Evolutionary conservation across 768 basidiomycete species (phyloP).

Genomic region (Tricholoma matsutake): DNA sequence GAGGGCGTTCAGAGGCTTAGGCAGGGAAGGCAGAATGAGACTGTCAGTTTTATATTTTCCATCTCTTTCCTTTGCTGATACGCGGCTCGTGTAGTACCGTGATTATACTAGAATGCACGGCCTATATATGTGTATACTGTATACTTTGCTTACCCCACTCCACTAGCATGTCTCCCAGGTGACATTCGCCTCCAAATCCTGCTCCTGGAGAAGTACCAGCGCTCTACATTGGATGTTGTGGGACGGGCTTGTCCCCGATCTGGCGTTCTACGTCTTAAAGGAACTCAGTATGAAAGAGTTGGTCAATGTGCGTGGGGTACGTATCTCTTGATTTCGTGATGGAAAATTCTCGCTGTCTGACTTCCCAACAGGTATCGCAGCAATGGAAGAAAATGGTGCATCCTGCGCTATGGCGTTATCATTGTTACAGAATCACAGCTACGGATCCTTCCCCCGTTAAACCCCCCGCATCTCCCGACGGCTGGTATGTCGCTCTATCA

Average conservation of each 20-base stretch:
- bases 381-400: conserved; percentile 48
- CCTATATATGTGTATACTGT: too few relatives aligned
- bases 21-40: conserved; percentile 67
- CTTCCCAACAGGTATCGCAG: conserved; percentile 39
- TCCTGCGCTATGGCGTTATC: conserved; percentile 74
- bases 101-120: conserved; percentile 60
- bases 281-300: conserved; percentile 55
- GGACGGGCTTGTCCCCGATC: conserved; percentile 63
- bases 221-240: conserved; percentile 80
- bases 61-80: conserved; percentile 1
- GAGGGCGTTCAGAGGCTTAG: conserved; percentile 57
- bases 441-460: conserved; percentile 68
- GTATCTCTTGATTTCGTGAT: conserved; percentile 12
- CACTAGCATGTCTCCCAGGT: conserved; percentile 71
- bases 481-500: conserved; percentile 54
- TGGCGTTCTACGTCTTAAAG: conserved; percentile 63
- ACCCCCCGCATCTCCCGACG: conserved; percentile 59
- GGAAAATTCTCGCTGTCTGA: conserved; percentile 33
- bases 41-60: conserved; percentile 46
- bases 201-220: conserved; percentile 79
- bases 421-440: conserved; percentile 69
- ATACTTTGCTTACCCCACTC: too few relatives aligned
- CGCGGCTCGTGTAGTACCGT: conserved; percentile 39
- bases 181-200: conserved; percentile 84
- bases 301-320: conserved; percentile 53